Conservation (phyloP, 208 protist species). For the Lotmaria passim region DNA sequence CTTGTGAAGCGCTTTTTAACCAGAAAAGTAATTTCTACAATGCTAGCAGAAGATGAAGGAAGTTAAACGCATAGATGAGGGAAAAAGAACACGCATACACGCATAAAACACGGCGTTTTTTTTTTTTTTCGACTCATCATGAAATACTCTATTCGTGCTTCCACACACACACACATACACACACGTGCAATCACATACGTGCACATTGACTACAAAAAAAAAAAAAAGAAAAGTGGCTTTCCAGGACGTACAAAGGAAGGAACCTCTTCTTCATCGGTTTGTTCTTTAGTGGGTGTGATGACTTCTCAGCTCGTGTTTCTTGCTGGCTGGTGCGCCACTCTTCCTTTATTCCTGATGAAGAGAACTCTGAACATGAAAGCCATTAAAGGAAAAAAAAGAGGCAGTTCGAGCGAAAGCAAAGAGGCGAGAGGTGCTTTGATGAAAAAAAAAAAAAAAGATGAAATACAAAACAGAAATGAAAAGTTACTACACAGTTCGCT, state of each 20-base stretch:
- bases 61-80: too few relatives aligned
- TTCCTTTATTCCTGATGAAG: neutral
- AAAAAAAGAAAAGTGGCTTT: constrained; percentile 1
- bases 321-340: neutral
- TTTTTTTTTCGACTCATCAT: too few relatives aligned
- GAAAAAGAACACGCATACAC: too few relatives aligned
- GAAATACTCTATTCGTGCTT: neutral
- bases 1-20: neutral
- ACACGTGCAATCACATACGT: neutral
- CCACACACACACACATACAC: neutral
- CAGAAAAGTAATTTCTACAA: too few relatives aligned
- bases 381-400: neutral
- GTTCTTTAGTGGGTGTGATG: too few relatives aligned
- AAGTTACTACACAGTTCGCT: too few relatives aligned
- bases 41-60: too few relatives aligned
- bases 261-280: too few relatives aligned
- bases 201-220: neutral
- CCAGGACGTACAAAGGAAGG: too few relatives aligned
- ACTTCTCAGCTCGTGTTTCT: too few relatives aligned
- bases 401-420: neutral
- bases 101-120: too few relatives aligned
- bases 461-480: constrained; percentile 4
- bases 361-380: too few relatives aligned
- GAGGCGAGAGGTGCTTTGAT: constrained; percentile 1
- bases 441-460: constrained; percentile 1